These are phyloP conservation scores for Scleromitrula shiraiana DNA, from an alignment of 2,329 filamentous ascomycete genomes.

Conservation along the genomic window DNA sequence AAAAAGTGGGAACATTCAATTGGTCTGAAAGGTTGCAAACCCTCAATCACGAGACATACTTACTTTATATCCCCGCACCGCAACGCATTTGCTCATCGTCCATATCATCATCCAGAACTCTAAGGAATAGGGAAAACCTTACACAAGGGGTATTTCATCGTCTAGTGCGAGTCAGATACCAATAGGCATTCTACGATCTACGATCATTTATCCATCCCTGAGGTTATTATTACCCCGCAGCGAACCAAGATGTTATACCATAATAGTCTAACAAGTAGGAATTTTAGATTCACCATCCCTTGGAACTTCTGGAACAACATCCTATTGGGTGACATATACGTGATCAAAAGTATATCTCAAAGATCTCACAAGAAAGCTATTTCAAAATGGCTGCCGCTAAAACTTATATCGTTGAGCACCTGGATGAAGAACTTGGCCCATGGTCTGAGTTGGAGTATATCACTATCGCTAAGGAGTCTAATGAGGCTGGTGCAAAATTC, in stretches of 20 bases:
- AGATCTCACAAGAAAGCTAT: not conserved
- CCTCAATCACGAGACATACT: constrained; percentile 5
- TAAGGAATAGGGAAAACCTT: not conserved
- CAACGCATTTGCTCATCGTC: not conserved
- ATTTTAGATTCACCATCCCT: constrained; percentile 17
- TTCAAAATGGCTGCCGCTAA: constrained; percentile 42
- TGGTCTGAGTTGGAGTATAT: constrained; percentile 95
- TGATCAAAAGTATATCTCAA: not conserved
- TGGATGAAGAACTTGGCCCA: constrained; percentile 85
- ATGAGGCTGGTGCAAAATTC: constrained; percentile 59
- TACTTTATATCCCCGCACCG: constrained; percentile 3
- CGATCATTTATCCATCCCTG: constrained; percentile 7
- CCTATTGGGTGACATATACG: constrained; percentile 2
- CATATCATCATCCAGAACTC: no score
- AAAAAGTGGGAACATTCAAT: not conserved
- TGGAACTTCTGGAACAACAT: constrained; percentile 1
- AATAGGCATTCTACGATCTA: constrained; percentile 3
- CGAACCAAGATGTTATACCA: constrained; percentile 9
- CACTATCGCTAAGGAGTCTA: constrained; percentile 76
- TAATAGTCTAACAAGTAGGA: constrained; percentile 1
- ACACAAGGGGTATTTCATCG: not conserved
- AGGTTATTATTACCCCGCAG: constrained; percentile 19
- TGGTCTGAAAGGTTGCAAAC: not conserved
- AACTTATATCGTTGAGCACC: constrained; percentile 91
- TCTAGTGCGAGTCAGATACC: constrained; percentile 18